phyloP scores from a whole-genome alignment of 1,284 basidiomycete genomes.

The Papiliotrema laurentii region DNA sequence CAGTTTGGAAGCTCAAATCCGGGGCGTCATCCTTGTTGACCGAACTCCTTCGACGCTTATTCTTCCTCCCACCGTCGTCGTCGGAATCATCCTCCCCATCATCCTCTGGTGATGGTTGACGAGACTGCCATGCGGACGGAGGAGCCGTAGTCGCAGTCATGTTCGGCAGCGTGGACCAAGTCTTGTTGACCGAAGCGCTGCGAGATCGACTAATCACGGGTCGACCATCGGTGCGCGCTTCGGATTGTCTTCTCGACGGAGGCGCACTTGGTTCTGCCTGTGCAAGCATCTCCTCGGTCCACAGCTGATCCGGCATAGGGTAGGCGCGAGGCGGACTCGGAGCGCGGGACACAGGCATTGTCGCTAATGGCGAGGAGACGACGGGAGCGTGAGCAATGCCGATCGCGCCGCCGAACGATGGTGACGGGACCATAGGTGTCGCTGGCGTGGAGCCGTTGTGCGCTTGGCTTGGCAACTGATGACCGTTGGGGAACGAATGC shows the following conservation, averaged over 20 bases:
- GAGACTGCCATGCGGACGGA: slow-evolving; percentile 41
- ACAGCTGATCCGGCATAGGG: slow-evolving; percentile 16
- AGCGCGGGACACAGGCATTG: slow-evolving; percentile 34
- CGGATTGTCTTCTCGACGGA: slow-evolving; percentile 16
- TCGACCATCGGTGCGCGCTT: slow-evolving; percentile 35
- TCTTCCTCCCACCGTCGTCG: slow-evolving; percentile 31
- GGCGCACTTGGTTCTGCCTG: slow-evolving; percentile 1
- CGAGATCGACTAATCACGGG: slow-evolving; percentile 35
- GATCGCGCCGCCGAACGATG: slow-evolving; percentile 24
- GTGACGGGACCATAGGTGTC: slow-evolving; percentile 25
- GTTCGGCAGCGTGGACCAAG: slow-evolving; percentile 11
- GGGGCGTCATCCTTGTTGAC: slow-evolving; percentile 21
- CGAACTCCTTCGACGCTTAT: slow-evolving; percentile 38
- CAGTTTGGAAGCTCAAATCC: slow-evolving; percentile 9
- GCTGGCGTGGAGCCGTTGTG: slow-evolving; percentile 17
- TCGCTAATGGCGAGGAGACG: slow-evolving; percentile 39
- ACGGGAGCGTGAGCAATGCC: slow-evolving; percentile 35
- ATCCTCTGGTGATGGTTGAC: slow-evolving; percentile 29
- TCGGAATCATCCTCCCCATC: slow-evolving; percentile 39
- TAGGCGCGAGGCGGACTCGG: slow-evolving; percentile 27
- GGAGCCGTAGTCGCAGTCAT: slow-evolving; percentile 35
- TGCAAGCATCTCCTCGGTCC: slow-evolving; percentile 9
- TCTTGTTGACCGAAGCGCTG: slow-evolving; percentile 34
- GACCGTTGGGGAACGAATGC: slow-evolving; percentile 46
- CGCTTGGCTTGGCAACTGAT: slow-evolving; percentile 40